These are phyloP conservation scores for Calonectria pseudoreteaudii DNA, from an alignment of 2,329 filamentous ascomycete genomes.

Conservation along the genomic window DNA sequence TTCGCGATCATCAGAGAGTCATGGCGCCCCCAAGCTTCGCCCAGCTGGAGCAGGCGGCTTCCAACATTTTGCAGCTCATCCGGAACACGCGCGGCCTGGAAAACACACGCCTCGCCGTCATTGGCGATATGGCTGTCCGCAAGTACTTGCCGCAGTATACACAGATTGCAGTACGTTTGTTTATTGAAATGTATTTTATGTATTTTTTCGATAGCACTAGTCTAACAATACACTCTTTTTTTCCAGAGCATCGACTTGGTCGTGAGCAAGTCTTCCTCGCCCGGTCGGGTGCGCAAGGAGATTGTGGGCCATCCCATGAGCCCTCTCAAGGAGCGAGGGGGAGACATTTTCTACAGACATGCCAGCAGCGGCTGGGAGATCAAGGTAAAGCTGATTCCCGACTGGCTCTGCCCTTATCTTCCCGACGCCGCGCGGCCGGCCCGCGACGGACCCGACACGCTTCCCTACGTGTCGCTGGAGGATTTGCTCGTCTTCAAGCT, in stretches of 20 bases:
- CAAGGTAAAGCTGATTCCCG: slow-evolving; percentile 45
- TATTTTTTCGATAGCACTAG: fast-evolving
- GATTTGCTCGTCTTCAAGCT: slow-evolving; percentile 45
- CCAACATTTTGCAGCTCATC: slow-evolving; percentile 95
- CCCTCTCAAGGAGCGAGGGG: slow-evolving; percentile 42
- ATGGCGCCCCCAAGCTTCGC: slow-evolving; percentile 42
- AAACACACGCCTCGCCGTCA: slow-evolving; percentile 43
- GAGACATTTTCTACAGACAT: slow-evolving; percentile 40
- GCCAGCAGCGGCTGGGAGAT: slow-evolving; percentile 41
- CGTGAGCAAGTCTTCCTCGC: slow-evolving; percentile 46
- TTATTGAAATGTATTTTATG: background rate
- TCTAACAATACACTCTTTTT: slow-evolving; percentile 6
- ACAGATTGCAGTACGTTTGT: slow-evolving; percentile 31
- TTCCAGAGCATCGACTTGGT: slow-evolving; percentile 45
- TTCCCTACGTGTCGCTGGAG: slow-evolving; percentile 44
- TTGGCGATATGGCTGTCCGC: slow-evolving; percentile 42
- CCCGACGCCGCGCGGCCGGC: slow-evolving; percentile 39
- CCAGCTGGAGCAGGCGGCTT: slow-evolving; percentile 76
- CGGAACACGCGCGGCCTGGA: slow-evolving; percentile 42
- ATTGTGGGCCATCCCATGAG: slow-evolving; percentile 45
- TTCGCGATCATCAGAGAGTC: slow-evolving; percentile 9
- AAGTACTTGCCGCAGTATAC: slow-evolving; percentile 40
- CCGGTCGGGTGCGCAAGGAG: slow-evolving; percentile 44
- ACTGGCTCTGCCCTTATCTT: slow-evolving; percentile 46
- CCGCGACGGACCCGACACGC: slow-evolving; percentile 30